Conservation (phyloP, 495 filamentous ascomycete genomes). For the Penicillium taxi region DNA sequence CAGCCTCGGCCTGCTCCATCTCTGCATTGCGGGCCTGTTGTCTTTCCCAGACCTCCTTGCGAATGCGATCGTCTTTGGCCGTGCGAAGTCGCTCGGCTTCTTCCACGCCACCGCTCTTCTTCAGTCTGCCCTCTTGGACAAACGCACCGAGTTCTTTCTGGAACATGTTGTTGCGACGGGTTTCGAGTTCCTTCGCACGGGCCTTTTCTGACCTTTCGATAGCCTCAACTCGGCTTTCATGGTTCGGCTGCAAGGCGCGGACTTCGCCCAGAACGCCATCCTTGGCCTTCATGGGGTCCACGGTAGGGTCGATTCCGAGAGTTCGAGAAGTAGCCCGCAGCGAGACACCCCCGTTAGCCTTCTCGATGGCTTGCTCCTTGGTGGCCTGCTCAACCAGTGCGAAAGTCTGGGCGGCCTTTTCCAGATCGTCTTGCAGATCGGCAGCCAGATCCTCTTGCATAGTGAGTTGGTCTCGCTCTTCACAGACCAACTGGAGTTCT, state of each 20-base stretch:
- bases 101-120: slow-evolving; percentile 92
- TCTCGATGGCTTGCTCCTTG: slow-evolving; percentile 83
- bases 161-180: slow-evolving; percentile 66
- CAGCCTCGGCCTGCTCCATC: slow-evolving; percentile 28
- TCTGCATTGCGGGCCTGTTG: slow-evolving; percentile 46
- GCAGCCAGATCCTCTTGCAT: slow-evolving; percentile 89
- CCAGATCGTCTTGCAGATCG: slow-evolving; percentile 88
- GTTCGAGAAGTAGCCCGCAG: slow-evolving; percentile 50
- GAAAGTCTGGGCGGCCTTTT: slow-evolving; percentile 88
- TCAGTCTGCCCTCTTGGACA: slow-evolving; percentile 84
- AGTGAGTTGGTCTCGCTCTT: slow-evolving; percentile 85
- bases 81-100: slow-evolving; percentile 81
- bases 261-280: slow-evolving; percentile 90
- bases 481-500: slow-evolving; percentile 87
- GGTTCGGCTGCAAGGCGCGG: slow-evolving; percentile 87
- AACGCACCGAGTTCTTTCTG: slow-evolving; percentile 82
- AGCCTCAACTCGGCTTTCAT: slow-evolving; percentile 84
- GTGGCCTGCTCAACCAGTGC: slow-evolving; percentile 92
- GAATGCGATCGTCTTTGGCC: slow-evolving; percentile 77
- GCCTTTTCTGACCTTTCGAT: slow-evolving; percentile 92
- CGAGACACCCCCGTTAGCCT: slow-evolving; percentile 28
- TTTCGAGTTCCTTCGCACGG: slow-evolving; percentile 79
- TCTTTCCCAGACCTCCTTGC: slow-evolving; percentile 77
- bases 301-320: slow-evolving; percentile 53
- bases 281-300: slow-evolving; percentile 75